Base-by-base conservation (phyloP, 768 basidiomycete genomes). In the Clavulina sp. region DNA sequence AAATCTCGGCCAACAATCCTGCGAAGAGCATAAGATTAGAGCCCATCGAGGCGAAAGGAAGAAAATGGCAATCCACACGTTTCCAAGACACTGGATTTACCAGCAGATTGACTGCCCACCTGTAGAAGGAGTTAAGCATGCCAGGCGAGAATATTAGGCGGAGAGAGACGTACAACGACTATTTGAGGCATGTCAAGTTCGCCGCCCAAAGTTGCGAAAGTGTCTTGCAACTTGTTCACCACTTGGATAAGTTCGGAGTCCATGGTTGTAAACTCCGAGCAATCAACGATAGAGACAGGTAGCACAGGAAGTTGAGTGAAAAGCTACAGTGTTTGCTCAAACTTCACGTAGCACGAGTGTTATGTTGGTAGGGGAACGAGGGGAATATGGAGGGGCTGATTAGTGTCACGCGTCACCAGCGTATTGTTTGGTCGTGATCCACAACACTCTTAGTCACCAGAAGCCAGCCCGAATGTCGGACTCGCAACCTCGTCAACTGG, bases 41-140 rank as follows among this genome's bases (percentile, higher is more conserved):
- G 40, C 40, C 40, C 30, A 16, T 23, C 41, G 21, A 33, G 50
- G 3, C 7, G 18, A 29, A 36, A 41, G 21, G 2, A 30, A 29
- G 41, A 50, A 5, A 28, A 9, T 4, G 16, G 47, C 18, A 53
- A 52, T 41, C 73, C 84, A 60, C 59, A 89, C 89, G 84, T 97
- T 69, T 97, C 92, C 52, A 97, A 75, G 50, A 89, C 87, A 65
- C 86, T 88, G 32, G 91, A 95, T 70, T 95, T 96, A 55, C 92
- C 92, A 30, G 89, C 81, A 36, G 91, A 95, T 68, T 96, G 92
- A 59, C 89, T 92, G 53, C 92, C 92, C 60, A 96, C 88, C 88
- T 92, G 48, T 63, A 66, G 59, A 66, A 66, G 13, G 64, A 48
- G 31, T 26, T 34, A 43, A 50, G 7, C 33, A 24, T 26, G 21